Evolutionary conservation across 1,284 basidiomycete species (phyloP).

Genomic region (Ustilago shanxiensis): DNA sequence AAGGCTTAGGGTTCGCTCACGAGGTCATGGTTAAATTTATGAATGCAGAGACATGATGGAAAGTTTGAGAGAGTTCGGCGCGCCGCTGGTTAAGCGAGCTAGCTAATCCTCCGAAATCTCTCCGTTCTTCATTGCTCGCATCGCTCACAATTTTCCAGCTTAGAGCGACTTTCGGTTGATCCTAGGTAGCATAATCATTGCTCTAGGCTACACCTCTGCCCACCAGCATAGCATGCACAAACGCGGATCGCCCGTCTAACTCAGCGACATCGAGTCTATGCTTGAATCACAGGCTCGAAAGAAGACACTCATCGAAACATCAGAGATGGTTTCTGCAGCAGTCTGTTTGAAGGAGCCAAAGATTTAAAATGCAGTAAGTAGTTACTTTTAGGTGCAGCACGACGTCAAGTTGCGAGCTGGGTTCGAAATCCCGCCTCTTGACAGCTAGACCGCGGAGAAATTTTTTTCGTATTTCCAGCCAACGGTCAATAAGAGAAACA

Average conservation of each 20-base stretch:
- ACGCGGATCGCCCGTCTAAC: background rate
- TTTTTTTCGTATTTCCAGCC: conserved; percentile 1
- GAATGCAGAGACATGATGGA: background rate
- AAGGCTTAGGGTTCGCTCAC: background rate
- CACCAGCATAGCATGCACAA: background rate
- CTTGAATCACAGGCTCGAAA: background rate
- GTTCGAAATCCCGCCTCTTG: conserved; percentile 3
- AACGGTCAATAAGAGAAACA: conserved; percentile 11
- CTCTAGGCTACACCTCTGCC: background rate
- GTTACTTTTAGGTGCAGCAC: conserved; percentile 5
- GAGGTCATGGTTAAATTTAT: conserved; percentile 19
- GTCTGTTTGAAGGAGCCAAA: too few relatives aligned
- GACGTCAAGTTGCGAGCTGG: conserved; percentile 12
- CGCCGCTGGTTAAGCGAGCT: conserved; percentile 14
- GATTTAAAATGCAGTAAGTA: too few relatives aligned
- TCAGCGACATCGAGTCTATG: background rate
- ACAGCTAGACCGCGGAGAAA: conserved; percentile 15
- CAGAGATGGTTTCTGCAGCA: background rate
- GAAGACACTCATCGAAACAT: background rate
- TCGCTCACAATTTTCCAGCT: too few relatives aligned
- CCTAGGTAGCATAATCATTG: background rate
- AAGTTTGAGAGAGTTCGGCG: conserved; percentile 8
- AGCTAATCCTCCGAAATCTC: conserved; percentile 21
- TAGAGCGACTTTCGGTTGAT: background rate
- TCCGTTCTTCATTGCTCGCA: conserved; percentile 8